Percentiles rank a stretch among this genome's conserved stretches.
These are phyloP conservation scores for Salvia miltiorrhiza DNA, from an alignment of 257 asterid genomes.

Conservation along the genomic window DNA sequence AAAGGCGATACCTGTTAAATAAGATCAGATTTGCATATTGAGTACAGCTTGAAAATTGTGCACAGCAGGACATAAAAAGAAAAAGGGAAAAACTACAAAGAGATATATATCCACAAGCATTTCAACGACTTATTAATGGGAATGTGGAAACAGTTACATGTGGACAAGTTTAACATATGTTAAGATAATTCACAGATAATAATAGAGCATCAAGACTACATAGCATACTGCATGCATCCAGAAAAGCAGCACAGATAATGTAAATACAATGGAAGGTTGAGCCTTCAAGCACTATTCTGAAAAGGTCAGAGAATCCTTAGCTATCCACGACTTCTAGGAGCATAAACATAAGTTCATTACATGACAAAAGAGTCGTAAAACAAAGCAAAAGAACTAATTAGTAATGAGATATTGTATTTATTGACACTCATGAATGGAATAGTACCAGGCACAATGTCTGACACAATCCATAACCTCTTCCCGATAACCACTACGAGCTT, in stretches of 20 bases:
- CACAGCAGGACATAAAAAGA: background rate
- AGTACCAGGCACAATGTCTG: constrained; percentile 95
- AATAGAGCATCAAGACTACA: background rate
- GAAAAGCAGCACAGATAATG: background rate
- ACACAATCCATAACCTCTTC: constrained; percentile 94
- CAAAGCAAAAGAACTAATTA: background rate
- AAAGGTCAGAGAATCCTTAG: background rate
- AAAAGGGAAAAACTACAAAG: background rate
- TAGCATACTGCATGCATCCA: background rate
- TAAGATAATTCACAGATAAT: background rate
- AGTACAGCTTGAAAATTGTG: constrained; percentile 5
- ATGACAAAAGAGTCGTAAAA: background rate
- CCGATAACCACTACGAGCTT: constrained; percentile 67
- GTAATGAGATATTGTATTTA: background rate
- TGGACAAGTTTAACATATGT: background rate
- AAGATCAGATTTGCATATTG: constrained; percentile 12
- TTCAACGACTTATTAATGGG: background rate
- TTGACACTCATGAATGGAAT: background rate
- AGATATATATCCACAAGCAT: background rate
- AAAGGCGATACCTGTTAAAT: constrained; percentile 75
- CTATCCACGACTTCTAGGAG: background rate
- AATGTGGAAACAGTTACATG: background rate
- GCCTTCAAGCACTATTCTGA: background rate
- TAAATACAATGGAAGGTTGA: background rate
- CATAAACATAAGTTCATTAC: constrained; percentile 1